Percentiles rank a stretch among this genome's conserved stretches.
These are phyloP conservation scores for Parastagonospora avenae DNA, from an alignment of 2,329 filamentous ascomycete species.

Conservation along the genomic window DNA sequence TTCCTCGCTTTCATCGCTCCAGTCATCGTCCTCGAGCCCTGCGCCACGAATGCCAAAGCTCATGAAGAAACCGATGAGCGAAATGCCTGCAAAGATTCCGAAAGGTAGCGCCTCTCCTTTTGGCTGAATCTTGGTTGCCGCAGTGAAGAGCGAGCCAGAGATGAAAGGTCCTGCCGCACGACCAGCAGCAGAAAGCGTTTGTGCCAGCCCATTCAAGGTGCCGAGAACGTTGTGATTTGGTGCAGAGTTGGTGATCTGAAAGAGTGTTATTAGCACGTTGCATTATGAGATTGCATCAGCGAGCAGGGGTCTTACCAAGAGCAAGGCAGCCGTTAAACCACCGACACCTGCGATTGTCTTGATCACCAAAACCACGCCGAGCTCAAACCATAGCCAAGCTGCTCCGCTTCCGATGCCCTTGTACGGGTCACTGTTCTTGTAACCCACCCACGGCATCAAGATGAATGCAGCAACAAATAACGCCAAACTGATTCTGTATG, in stretches of 20 bases:
- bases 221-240: constrained; percentile 85
- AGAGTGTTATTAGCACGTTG: constrained; percentile 20
- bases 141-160: constrained; percentile 83
- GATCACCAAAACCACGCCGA: constrained; percentile 79
- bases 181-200: constrained; percentile 89
- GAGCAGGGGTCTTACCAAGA: constrained; percentile 66
- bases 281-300: background rate
- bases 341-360: constrained; percentile 92
- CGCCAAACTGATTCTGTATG: constrained; percentile 78
- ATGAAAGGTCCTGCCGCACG: constrained; percentile 87
- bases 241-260: constrained; percentile 88
- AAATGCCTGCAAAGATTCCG: constrained; percentile 83
- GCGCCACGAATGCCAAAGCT: constrained; percentile 77
- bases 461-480: constrained; percentile 83
- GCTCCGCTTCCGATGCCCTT: constrained; percentile 65
- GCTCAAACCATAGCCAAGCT: constrained; percentile 75
- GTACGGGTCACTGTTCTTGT: constrained; percentile 62
- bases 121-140: constrained; percentile 72
- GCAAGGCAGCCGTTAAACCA: constrained; percentile 84
- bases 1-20: constrained; percentile 48
- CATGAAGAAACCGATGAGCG: constrained; percentile 78
- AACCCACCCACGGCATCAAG: constrained; percentile 88
- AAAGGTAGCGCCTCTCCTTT: constrained; percentile 88
- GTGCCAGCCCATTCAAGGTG: constrained; percentile 89
- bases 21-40: constrained; percentile 64